phyloP scores from a whole-genome alignment of 2,329 filamentous ascomycete species.

The Helminthosporium solani region DNA sequence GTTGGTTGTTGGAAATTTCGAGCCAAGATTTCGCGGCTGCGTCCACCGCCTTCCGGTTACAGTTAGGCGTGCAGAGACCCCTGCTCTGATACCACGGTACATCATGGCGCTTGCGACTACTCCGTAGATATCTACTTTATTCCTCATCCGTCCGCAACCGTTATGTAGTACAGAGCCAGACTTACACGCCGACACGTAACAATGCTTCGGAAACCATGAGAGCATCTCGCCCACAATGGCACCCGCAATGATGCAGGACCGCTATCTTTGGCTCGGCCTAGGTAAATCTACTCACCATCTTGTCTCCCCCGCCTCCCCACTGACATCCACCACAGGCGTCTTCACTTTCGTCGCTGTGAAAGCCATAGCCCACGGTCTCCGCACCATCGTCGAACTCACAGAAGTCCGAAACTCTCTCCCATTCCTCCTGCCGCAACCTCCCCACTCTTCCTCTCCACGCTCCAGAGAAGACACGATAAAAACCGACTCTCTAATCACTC shows the following conservation, averaged over 20 bases:
- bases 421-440: constrained; percentile 53
- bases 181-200: background rate
- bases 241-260: constrained; percentile 44
- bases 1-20: constrained; percentile 11
- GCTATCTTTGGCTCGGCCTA: constrained; percentile 50
- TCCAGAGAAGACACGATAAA: constrained; percentile 60
- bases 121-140: constrained; percentile 20
- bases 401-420: constrained; percentile 68
- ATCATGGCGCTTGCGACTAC: constrained; percentile 7
- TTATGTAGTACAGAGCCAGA: background rate
- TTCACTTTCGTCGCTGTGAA: constrained; percentile 61
- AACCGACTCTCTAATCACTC: constrained; percentile 42
- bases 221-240: constrained; percentile 29
- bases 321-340: constrained; percentile 41
- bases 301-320: background rate
- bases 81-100: constrained; percentile 8
- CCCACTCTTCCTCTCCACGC: constrained; percentile 39
- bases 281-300: constrained; percentile 25
- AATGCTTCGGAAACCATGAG: constrained; percentile 15
- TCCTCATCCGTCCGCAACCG: background rate
- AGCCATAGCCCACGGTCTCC: constrained; percentile 60
- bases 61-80: constrained; percentile 8
- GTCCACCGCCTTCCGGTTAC: constrained; percentile 13
- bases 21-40: constrained; percentile 13
- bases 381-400: constrained; percentile 62